These are phyloP conservation scores for Lasiodiplodia hormozganensis DNA, from an alignment of 2,329 filamentous ascomycete species.

Conservation along the genomic window DNA sequence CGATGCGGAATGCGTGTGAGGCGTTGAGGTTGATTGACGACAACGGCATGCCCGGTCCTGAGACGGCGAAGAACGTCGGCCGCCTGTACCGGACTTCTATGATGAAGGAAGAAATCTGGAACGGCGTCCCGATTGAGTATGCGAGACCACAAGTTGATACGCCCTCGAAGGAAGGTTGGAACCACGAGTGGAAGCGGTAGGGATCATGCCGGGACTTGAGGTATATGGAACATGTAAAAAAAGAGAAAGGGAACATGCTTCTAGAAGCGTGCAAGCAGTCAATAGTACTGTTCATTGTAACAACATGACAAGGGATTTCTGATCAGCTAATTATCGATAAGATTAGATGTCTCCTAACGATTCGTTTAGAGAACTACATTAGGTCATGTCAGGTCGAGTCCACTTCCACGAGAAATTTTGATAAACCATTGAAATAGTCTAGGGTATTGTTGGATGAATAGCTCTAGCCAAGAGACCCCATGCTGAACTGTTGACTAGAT, in stretches of 20 bases:
- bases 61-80: conserved; percentile 64
- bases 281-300: background rate
- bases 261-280: background rate
- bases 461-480: background rate
- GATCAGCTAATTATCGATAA: background rate
- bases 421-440: background rate
- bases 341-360: background rate
- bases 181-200: conserved; percentile 83
- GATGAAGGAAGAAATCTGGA: conserved; percentile 87
- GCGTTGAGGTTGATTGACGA: conserved; percentile 67
- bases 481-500: background rate
- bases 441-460: background rate
- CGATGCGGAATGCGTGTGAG: conserved; percentile 86
- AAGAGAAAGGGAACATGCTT: background rate
- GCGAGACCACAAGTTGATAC: conserved; percentile 83
- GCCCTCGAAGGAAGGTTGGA: conserved; percentile 82
- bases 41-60: conserved; percentile 50
- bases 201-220: conserved; percentile 20
- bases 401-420: background rate
- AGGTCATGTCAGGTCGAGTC: background rate
- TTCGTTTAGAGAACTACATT: background rate
- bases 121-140: conserved; percentile 86
- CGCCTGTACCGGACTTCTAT: conserved; percentile 86
- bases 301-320: background rate
- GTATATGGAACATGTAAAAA: background rate